Evolutionary conservation across 1,284 basidiomycete species (phyloP), one percentile per base, ranked within the genome.

Genomic region (Vanrija sp.): DNA sequence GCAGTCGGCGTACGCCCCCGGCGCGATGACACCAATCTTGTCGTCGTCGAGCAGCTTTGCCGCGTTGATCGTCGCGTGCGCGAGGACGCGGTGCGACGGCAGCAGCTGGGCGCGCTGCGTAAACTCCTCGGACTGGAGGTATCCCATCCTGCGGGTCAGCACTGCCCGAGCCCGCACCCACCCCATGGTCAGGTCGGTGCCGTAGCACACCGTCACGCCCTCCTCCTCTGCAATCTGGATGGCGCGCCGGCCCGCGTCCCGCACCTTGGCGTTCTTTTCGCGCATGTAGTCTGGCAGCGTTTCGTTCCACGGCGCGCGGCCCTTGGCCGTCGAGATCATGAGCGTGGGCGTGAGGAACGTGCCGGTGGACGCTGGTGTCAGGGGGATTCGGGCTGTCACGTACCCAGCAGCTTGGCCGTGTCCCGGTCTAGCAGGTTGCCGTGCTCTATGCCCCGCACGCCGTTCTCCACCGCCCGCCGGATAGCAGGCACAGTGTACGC

Each of bases 311-410:
- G 62, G 62, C 19, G 57, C 41, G 22, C 62, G 54, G 19, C 53
- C 54, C 46, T 59, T 61, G 10, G 50, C 53, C 0, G 53, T 53
- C 6, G 47, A 59, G 20, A 57, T 56, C 49, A 59, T 61, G 18
- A 80, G 66, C 0, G 80, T 81, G 6, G 80, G 80, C 0, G 80
- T 81, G 7, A 79, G 66, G 62, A 69, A 78, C 35, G 78, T 68
- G 12, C 71, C 75, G 41, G 69, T 72, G 31, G 70, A 61, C 0
- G 76, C 78, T 75, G 78, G 56, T 51, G 53, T 47, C 61, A 48
- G 56, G 22, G 18, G n/a, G 16, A 2, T 2, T 2, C 4, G 6
- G 12, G 16, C 14, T 19, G 18, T 14, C 25, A 6, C 41, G 20
- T 38, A 38, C 16, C 37, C n/a, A 53, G 41, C 3, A 53, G 45